Evolutionary conservation across 371 early-diverging fungal species (phyloP), one percentile per base, ranked within the genome.

Genomic region (Zychaea mexicana): DNA sequence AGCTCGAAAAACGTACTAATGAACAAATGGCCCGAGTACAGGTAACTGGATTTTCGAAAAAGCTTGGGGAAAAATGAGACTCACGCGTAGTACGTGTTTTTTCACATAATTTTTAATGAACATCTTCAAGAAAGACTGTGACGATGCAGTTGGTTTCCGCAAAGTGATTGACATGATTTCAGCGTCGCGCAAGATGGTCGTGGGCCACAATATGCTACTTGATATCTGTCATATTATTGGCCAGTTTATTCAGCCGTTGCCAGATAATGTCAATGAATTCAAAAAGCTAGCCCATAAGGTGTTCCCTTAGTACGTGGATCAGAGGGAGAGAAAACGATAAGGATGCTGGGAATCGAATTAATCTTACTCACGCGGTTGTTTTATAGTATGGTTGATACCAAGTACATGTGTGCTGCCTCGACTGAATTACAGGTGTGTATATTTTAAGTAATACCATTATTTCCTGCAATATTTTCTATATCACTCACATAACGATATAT

Each of bases 151-250:
- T 39, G 94, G 95, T 3, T 94, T 96, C 61, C 78, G 93, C 26
- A 82, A 73, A 33, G 90, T 96, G 3, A 89, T 96, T 55, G 93
- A 94, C 46, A 69, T 85, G 69, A 82, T 96, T 27, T 83, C 88
- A 24, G 77, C 73, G 17, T 80, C 86, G 3, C 74, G 82, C 30
- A 93, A 93, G 62, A 88, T 89, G 1, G 71, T 96, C 7, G 82
- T 93, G 3, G 96, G 94, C 3, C 96, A 96, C 65, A 96, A 96
- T 71, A 83, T 92, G 86, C 76, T 90, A 9, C 76, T 94, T 39
- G 96, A 96, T 69, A 68, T 94, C 6, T 86, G 87, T 28, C 94
- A 93, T 53, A 82, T 91, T 2, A 76, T 85, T 55, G 79, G 85
- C 0, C 89, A 91, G 60, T 94, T 96, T 70, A 73, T 88, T 45